Evolutionary conservation across 2,329 filamentous ascomycete genomes (phyloP).

Genomic region (Claviceps pusilla): DNA sequence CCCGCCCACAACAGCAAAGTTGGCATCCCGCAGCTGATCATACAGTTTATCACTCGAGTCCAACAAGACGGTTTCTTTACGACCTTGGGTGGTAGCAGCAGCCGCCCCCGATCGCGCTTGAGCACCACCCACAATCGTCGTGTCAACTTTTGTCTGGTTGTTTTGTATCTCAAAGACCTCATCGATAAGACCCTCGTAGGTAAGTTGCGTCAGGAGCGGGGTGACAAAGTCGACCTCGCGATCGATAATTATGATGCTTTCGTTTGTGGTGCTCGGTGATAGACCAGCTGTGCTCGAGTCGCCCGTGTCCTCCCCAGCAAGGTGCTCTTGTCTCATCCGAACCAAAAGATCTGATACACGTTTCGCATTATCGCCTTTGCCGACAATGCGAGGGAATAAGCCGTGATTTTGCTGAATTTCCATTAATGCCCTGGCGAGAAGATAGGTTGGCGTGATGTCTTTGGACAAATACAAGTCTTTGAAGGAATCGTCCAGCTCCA

Average conservation of each 20-base stretch:
- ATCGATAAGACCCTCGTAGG: conserved; percentile 90
- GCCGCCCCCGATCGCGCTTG: conserved; percentile 46
- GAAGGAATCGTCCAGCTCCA: conserved; percentile 81
- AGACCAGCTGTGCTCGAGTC: conserved; percentile 50
- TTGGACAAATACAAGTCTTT: conserved; percentile 77
- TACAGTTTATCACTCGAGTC: conserved; percentile 85
- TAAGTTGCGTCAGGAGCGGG: conserved; percentile 80
- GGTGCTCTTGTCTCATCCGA: conserved; percentile 80
- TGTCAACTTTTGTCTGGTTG: conserved; percentile 86
- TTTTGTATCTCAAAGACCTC: conserved; percentile 84
- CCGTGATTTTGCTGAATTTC: conserved; percentile 81
- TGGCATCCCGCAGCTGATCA: conserved; percentile 72
- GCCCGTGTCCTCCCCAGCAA: conserved; percentile 60
- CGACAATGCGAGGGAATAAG: conserved; percentile 84
- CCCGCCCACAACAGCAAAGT: conserved; percentile 86
- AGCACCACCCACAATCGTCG: conserved; percentile 71
- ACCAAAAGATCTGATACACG: conserved; percentile 72
- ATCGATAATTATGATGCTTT: conserved; percentile 88
- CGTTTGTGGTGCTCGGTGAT: conserved; percentile 72
- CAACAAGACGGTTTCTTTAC: conserved; percentile 76
- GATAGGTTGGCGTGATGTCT: conserved; percentile 79
- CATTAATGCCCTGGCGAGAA: conserved; percentile 87
- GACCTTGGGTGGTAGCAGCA: conserved; percentile 39
- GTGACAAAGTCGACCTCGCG: conserved; percentile 91
- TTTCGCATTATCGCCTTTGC: conserved; percentile 90